These are phyloP conservation scores for Cordyceps sp. DNA, from an alignment of 2,329 filamentous ascomycete genomes.

Conservation along the genomic window DNA sequence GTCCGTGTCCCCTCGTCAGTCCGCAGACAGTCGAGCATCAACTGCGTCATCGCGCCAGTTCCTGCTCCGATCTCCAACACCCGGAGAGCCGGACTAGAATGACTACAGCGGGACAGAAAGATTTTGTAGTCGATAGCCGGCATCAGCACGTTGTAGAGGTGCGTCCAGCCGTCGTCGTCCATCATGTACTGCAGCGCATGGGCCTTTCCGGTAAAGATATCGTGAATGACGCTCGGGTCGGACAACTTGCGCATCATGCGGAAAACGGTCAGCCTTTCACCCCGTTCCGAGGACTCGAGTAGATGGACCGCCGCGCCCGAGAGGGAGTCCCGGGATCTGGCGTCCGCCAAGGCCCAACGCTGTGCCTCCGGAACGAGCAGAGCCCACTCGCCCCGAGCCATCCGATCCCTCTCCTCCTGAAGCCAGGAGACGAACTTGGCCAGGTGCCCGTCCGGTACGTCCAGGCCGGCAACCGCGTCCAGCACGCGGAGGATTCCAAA, in stretches of 20 bases:
- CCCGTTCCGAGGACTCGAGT: not conserved
- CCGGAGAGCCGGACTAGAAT: conserved; percentile 2
- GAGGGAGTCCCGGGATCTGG: not conserved
- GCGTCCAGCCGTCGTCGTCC: not conserved
- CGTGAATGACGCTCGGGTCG: not conserved
- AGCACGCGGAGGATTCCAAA: conserved; percentile 1
- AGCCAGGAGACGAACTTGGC: conserved; percentile 2
- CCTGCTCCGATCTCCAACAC: conserved; percentile 19
- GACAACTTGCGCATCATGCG: not conserved
- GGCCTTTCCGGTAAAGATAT: not conserved
- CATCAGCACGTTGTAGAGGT: not conserved
- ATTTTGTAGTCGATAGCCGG: not conserved
- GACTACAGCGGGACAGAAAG: not conserved
- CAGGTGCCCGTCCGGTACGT: not conserved
- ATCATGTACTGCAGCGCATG: not conserved
- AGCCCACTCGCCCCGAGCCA: conserved; percentile 1
- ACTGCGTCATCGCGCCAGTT: conserved; percentile 14
- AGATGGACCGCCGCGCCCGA: not conserved
- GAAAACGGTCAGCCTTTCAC: not conserved
- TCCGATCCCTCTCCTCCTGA: not conserved
- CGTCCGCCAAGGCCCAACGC: conserved; percentile 1
- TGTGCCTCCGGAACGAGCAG: conserved; percentile 1
- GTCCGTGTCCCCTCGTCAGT: not conserved
- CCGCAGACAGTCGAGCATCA: conserved; percentile 6
- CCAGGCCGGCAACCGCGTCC: not conserved